These are phyloP conservation scores for Clausena lansium DNA, from an alignment of 345 rosid genomes.

Conservation along the genomic window DNA sequence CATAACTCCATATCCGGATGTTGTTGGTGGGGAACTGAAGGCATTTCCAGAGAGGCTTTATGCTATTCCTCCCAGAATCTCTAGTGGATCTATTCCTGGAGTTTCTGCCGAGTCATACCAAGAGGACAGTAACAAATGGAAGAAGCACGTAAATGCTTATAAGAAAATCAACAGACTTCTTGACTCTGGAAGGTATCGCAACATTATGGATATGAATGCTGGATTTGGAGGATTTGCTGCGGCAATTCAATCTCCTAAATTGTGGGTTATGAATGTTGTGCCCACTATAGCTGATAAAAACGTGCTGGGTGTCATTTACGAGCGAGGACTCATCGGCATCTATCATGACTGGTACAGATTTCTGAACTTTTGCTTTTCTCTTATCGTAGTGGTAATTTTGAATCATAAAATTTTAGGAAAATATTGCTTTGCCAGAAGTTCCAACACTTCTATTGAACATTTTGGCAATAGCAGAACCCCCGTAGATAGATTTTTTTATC, in stretches of 20 bases:
- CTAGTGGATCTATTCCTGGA: conserved; percentile 83
- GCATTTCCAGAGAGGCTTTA: conserved; percentile 79
- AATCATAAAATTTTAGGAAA: background rate
- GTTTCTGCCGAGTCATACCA: conserved; percentile 78
- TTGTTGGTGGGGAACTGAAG: conserved; percentile 64
- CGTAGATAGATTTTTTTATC: background rate
- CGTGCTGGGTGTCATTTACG: conserved; percentile 76
- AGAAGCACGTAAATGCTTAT: conserved; percentile 81
- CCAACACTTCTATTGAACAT: background rate
- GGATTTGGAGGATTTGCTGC: conserved; percentile 98
- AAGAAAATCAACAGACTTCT: conserved; percentile 72
- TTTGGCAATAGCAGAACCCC: background rate
- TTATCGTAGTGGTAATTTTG: background rate
- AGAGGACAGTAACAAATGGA: conserved; percentile 78
- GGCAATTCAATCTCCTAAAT: conserved; percentile 62
- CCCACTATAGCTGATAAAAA: conserved; percentile 82
- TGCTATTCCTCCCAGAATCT: conserved; percentile 81
- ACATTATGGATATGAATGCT: conserved; percentile 99
- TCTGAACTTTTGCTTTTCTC: conserved; percentile 8
- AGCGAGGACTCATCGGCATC: conserved; percentile 93
- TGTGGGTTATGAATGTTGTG: conserved; percentile 98
- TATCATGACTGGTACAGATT: conserved; percentile 86
- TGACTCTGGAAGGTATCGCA: conserved; percentile 86
- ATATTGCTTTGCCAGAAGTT: background rate
- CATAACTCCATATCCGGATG: conserved; percentile 80